These are phyloP conservation scores for Neofusicoccum sp. DNA, from an alignment of 2,329 filamentous ascomycete species.

Conservation along the genomic window DNA sequence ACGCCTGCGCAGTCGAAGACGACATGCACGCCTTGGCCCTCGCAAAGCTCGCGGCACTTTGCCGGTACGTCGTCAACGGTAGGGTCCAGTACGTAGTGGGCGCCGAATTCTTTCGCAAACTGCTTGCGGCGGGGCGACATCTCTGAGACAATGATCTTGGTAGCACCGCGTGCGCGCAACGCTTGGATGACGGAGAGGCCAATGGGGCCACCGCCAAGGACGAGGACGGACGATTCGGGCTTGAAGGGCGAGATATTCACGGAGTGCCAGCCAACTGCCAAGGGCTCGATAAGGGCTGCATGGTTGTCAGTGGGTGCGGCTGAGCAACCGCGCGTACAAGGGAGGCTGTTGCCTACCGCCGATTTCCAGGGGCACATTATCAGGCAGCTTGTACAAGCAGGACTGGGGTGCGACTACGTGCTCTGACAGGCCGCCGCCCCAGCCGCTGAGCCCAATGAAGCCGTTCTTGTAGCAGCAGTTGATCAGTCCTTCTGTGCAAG, in stretches of 20 bases:
- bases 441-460: conserved; percentile 53
- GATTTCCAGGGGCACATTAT: conserved; percentile 52
- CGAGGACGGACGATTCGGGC: conserved; percentile 45
- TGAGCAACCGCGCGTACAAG: neutral
- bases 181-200: conserved; percentile 51
- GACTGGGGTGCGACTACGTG: conserved; percentile 51
- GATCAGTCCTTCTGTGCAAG: conserved; percentile 52
- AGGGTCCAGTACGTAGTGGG: conserved; percentile 52
- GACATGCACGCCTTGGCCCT: conserved; percentile 48
- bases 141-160: conserved; percentile 55
- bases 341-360: conserved; percentile 32
- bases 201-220: conserved; percentile 56
- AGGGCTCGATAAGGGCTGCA: conserved; percentile 52
- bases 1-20: conserved; percentile 56
- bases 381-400: conserved; percentile 48
- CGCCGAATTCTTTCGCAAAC: conserved; percentile 52
- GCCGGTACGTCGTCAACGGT: conserved; percentile 48
- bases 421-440: conserved; percentile 54
- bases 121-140: conserved; percentile 47
- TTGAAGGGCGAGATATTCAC: conserved; percentile 52
- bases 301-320: neutral
- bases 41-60: conserved; percentile 44
- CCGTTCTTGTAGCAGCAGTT: conserved; percentile 57
- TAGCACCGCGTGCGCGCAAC: conserved; percentile 43
- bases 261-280: conserved; percentile 57